Percentiles rank a stretch among this genome's conserved stretches.
Evolutionary conservation across 371 early-diverging fungal genomes (phyloP).

Genomic region (Vairimorpha necatrix): DNA sequence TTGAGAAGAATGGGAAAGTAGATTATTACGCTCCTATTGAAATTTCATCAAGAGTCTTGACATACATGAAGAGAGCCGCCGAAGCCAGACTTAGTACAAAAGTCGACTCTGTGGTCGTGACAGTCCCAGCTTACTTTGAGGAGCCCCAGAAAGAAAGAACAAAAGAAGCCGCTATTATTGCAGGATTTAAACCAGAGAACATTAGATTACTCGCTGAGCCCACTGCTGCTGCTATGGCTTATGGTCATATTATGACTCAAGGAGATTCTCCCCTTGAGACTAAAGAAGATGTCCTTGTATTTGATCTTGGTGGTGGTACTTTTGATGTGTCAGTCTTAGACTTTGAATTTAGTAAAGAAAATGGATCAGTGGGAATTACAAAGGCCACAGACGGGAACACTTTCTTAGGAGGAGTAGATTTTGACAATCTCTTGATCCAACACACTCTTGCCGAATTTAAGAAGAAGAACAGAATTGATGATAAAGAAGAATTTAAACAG

Average conservation of each 20-base stretch:
- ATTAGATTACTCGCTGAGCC: conserved; percentile 61
- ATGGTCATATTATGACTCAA: conserved; percentile 50
- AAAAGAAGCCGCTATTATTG: conserved; percentile 59
- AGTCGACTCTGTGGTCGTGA: conserved; percentile 51
- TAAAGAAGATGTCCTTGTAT: conserved; percentile 71
- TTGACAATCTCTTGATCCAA: conserved; percentile 82
- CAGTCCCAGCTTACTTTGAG: conserved; percentile 64
- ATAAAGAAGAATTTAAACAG: conserved; percentile 38
- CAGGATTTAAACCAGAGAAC: conserved; percentile 53
- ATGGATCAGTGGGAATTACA: conserved; percentile 74
- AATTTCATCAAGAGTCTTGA: conserved; percentile 40
- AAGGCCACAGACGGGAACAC: conserved; percentile 91
- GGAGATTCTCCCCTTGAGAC: conserved; percentile 4
- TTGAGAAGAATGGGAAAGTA: conserved; percentile 32
- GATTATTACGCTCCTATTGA: conserved; percentile 50
- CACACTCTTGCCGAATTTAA: conserved; percentile 80
- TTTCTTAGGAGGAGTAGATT: conserved; percentile 94
- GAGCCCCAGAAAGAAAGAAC: conserved; percentile 58
- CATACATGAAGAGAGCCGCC: conserved; percentile 46
- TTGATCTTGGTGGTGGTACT: conserved; percentile 93
- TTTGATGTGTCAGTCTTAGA: conserved; percentile 88
- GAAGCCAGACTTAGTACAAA: conserved; percentile 42
- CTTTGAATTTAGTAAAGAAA: conserved; percentile 71
- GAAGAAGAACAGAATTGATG: conserved; percentile 67
- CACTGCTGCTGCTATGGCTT: conserved; percentile 64